Percentiles rank a stretch among this genome's conserved stretches.
Conservation (phyloP, 768 basidiomycete genomes). For the Hericium alpestre region DNA sequence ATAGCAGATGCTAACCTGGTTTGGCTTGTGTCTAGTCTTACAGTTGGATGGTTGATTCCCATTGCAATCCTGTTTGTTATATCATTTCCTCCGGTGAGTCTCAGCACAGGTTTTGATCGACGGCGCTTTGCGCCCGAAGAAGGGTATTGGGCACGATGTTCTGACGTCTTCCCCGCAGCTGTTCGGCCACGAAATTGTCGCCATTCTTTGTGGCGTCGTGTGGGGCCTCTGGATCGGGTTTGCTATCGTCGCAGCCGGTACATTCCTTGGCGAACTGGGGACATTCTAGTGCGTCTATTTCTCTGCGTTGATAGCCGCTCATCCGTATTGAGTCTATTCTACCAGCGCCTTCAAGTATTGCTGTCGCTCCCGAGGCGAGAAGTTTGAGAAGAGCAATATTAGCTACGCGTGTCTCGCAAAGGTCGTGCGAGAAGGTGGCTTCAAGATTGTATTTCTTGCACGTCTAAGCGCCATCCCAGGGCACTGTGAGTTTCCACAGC, state of each 20-base stretch:
- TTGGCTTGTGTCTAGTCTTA: slow-evolving; percentile 25
- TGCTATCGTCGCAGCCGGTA: slow-evolving; percentile 75
- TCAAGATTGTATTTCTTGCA: slow-evolving; percentile 70
- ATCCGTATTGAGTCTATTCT: background rate
- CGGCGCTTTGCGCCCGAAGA: background rate
- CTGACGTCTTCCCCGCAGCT: slow-evolving; percentile 32
- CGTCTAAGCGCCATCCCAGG: slow-evolving; percentile 78
- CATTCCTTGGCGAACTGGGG: slow-evolving; percentile 77
- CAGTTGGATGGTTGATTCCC: slow-evolving; percentile 65
- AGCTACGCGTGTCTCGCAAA: slow-evolving; percentile 38
- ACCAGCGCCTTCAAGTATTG: slow-evolving; percentile 74
- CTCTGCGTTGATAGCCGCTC: background rate
- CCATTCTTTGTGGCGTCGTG: slow-evolving; percentile 78
- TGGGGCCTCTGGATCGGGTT: slow-evolving; percentile 88
- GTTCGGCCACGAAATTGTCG: slow-evolving; percentile 88
- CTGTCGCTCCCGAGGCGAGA: slow-evolving; percentile 65
- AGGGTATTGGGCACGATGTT: background rate
- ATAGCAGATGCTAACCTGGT: background rate
- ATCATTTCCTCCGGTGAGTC: slow-evolving; percentile 70
- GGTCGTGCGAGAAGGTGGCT: slow-evolving; percentile 79
- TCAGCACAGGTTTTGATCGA: background rate
- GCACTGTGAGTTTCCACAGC: slow-evolving; percentile 48
- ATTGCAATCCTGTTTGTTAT: slow-evolving; percentile 75
- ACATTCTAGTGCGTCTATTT: slow-evolving; percentile 63
- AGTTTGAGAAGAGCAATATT: slow-evolving; percentile 36